phyloP scores from a whole-genome alignment of 257 asterid genomes.

The Solanum etuberosum region DNA sequence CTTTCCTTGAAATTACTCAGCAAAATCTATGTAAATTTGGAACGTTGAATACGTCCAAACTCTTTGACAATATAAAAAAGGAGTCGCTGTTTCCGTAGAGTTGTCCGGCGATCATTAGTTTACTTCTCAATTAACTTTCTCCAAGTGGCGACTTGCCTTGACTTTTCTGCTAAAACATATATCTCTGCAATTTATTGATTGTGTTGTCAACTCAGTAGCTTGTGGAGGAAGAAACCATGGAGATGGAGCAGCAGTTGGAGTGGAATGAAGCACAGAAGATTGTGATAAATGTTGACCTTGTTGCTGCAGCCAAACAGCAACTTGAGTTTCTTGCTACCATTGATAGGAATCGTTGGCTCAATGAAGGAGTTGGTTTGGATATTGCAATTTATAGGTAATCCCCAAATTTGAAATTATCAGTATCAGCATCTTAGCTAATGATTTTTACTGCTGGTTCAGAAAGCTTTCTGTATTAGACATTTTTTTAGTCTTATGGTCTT shows the following conservation, averaged over 20 bases:
- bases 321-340: constrained; percentile 70
- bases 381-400: constrained; percentile 63
- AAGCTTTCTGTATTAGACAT: neutral
- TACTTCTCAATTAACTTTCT: neutral
- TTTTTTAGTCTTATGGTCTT: neutral
- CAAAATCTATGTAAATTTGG: neutral
- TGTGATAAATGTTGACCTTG: constrained; percentile 57
- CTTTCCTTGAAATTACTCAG: neutral
- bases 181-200: neutral
- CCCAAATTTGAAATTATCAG: neutral
- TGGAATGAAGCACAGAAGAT: constrained; percentile 80
- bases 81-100: neutral
- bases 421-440: neutral
- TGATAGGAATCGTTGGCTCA: constrained; percentile 85
- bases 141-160: neutral
- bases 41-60: neutral
- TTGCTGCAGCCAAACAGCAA: constrained; percentile 65
- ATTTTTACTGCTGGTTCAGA: neutral
- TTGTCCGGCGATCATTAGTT: neutral
- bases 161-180: neutral
- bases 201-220: neutral
- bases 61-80: neutral
- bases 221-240: constrained; percentile 18
- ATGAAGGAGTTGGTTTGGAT: constrained; percentile 49
- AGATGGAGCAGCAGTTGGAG: constrained; percentile 62